Evolutionary conservation across 257 asterid species (phyloP).

Genomic region (Gynochthodes officinalis): DNA sequence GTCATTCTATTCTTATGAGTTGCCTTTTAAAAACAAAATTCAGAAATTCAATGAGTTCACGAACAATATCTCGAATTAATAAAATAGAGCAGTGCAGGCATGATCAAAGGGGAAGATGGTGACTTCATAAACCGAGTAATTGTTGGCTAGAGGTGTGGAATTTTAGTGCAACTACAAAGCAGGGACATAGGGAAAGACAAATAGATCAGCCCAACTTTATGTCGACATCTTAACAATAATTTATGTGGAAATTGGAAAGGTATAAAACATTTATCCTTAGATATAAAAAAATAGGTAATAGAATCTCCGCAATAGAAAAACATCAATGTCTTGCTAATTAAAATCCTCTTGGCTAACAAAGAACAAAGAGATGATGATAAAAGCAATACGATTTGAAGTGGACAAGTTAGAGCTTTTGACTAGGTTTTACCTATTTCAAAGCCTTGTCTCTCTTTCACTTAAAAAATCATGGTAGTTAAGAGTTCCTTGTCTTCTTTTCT

Average conservation of each 20-base stretch:
- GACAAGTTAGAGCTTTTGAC: slow-evolving; percentile 23
- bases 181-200: slow-evolving; percentile 19
- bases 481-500: background rate
- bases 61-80: too few species aligned
- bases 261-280: slow-evolving; percentile 15
- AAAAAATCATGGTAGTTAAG: background rate
- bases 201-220: slow-evolving; percentile 3
- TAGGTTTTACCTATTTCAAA: slow-evolving; percentile 20
- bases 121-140: too few species aligned
- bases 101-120: too few species aligned
- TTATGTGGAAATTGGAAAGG: background rate
- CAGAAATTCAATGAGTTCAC: too few species aligned
- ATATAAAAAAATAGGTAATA: slow-evolving; percentile 4
- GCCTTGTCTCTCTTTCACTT: background rate
- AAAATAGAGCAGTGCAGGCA: too few species aligned
- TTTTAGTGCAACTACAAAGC: background rate
- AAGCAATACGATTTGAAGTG: slow-evolving; percentile 22
- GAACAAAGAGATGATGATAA: slow-evolving; percentile 52
- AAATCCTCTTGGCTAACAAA: slow-evolving; percentile 8
- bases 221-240: slow-evolving; percentile 1
- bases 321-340: background rate
- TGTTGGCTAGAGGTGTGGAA: background rate
- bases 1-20: too few species aligned
- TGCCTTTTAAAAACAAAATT: too few species aligned
- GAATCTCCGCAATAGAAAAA: slow-evolving; percentile 26